phyloP scores from a whole-genome alignment of 352 stramenopile genomes.

The Globisporangium parvum region DNA sequence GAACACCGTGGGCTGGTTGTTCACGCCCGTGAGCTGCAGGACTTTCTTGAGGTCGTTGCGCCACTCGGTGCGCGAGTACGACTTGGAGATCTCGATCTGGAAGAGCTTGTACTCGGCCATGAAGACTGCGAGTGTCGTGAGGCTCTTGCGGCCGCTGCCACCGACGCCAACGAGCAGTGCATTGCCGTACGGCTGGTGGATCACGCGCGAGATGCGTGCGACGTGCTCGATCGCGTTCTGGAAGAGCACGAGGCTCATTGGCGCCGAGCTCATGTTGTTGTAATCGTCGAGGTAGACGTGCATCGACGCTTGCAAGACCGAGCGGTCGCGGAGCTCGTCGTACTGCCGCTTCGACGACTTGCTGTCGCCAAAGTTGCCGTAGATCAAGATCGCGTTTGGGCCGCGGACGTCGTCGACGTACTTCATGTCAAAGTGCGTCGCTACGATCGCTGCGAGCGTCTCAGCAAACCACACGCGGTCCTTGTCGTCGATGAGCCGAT shows the following conservation, averaged over 20 bases:
- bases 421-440: conserved; percentile 73
- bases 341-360: conserved; percentile 77
- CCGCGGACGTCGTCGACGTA: conserved; percentile 61
- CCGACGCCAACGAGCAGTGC: conserved; percentile 91
- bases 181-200: conserved; percentile 92
- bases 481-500: conserved; percentile 87
- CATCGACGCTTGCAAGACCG: conserved; percentile 80
- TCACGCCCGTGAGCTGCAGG: conserved; percentile 66
- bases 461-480: conserved; percentile 86
- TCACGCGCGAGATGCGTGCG: conserved; percentile 88
- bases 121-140: conserved; percentile 91
- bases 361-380: conserved; percentile 85
- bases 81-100: conserved; percentile 95
- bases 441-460: conserved; percentile 60
- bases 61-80: conserved; percentile 90
- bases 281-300: conserved; percentile 92
- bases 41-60: conserved; percentile 91
- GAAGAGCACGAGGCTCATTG: conserved; percentile 94
- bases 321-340: conserved; percentile 82
- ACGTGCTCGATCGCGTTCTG: conserved; percentile 94
- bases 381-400: conserved; percentile 72
- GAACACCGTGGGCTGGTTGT: conserved; percentile 88
- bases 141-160: conserved; percentile 88
- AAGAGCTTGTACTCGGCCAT: conserved; percentile 94
- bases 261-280: conserved; percentile 92